Percentiles rank a stretch among this genome's conserved stretches.
phyloP scores from a whole-genome alignment of 139 green algal species.

The Coccomyxa sp. region DNA sequence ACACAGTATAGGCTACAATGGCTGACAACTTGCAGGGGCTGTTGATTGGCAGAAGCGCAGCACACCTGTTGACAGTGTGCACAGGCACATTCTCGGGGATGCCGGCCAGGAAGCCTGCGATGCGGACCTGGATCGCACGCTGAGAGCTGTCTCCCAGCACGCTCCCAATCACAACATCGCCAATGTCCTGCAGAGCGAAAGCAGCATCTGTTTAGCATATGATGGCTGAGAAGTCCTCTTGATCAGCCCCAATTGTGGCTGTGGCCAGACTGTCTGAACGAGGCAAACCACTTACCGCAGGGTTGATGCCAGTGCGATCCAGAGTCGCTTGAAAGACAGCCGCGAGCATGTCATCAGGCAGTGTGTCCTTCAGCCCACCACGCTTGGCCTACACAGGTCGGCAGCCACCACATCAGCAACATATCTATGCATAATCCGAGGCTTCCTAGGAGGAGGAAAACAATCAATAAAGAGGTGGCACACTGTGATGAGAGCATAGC shows the following conservation, averaged over 20 bases:
- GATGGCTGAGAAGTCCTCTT: not conserved
- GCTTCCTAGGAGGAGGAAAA: not conserved
- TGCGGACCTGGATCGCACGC: constrained; percentile 92
- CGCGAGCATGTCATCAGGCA: constrained; percentile 85
- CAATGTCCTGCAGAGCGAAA: constrained; percentile 59
- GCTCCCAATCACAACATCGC: constrained; percentile 93
- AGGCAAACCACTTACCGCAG: constrained; percentile 27
- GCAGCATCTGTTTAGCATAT: not conserved
- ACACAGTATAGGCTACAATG: too few species aligned
- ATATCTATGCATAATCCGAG: not conserved
- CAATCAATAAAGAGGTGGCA: not conserved
- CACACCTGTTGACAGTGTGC: constrained; percentile 90
- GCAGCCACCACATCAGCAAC: not conserved
- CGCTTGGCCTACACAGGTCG: constrained; percentile 60
- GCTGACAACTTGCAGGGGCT: too few species aligned
- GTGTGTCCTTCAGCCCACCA: constrained; percentile 88
- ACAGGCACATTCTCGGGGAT: constrained; percentile 91
- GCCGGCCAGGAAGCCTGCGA: constrained; percentile 90
- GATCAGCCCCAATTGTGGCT: not conserved
- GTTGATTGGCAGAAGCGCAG: too few species aligned
- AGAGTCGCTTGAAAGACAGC: constrained; percentile 80
- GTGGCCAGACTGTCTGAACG: not conserved
- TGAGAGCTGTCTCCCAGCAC: constrained; percentile 90
- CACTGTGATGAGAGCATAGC: not conserved
- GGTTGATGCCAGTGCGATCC: constrained; percentile 65